Conservation (phyloP, 495 filamentous ascomycete genomes). For the Aspergillus heteromorphus region DNA sequence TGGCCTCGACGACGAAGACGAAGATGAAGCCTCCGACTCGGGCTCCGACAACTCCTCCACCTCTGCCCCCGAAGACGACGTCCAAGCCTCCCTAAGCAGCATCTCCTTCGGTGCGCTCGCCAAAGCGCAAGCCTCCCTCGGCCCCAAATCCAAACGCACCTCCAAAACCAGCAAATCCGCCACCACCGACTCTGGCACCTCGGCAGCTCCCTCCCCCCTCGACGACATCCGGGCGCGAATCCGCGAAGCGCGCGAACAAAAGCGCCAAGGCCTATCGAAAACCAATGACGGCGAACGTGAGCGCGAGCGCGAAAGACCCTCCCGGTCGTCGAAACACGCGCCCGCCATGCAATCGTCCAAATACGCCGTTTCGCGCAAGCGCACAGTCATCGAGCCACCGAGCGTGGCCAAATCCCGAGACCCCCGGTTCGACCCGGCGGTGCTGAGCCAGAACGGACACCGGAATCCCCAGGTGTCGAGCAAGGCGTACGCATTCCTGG, state of each 20-base stretch:
- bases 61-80: constrained; percentile 35
- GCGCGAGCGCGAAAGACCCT: constrained; percentile 26
- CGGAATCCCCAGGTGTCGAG: constrained; percentile 44
- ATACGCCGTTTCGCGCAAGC: constrained; percentile 70
- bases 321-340: constrained; percentile 80
- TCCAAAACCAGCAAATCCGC: constrained; percentile 7
- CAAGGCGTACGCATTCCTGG: constrained; percentile 77
- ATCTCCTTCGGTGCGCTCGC: constrained; percentile 85
- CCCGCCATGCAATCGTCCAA: constrained; percentile 77
- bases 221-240: constrained; percentile 36
- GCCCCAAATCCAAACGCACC: constrained; percentile 33
- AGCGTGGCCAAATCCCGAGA: constrained; percentile 54
- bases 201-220: constrained; percentile 22
- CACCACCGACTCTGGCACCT: constrained; percentile 6
- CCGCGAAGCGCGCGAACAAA: constrained; percentile 42
- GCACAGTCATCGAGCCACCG: constrained; percentile 58
- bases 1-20: constrained; percentile 10
- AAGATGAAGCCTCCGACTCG: constrained; percentile 17
- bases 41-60: too few species aligned
- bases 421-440: constrained; percentile 75
- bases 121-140: constrained; percentile 71
- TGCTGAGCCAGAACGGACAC: constrained; percentile 29
- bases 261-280: constrained; percentile 24
- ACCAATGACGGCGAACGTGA: constrained; percentile 37
- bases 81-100: constrained; percentile 37